A percentile compares a stretch with the other conserved stretches of the same genome.
Evolutionary conservation across 495 filamentous ascomycete genomes (phyloP).

Genomic region (Daldinia bambusicola): DNA sequence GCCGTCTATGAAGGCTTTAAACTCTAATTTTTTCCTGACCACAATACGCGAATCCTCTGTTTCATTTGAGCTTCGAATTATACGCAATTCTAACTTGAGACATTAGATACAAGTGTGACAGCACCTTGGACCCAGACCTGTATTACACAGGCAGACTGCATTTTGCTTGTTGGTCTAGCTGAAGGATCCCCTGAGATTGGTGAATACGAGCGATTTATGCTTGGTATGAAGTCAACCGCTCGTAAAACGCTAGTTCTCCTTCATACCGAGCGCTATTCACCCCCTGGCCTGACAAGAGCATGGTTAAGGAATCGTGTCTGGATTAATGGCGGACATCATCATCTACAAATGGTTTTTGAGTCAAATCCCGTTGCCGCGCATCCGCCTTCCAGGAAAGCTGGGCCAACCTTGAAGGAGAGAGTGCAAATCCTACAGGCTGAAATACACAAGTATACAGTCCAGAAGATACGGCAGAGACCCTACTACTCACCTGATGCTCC

Average conservation of each 20-base stretch:
- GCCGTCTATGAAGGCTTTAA: slow-evolving; percentile 54
- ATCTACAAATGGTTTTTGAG: slow-evolving; percentile 94
- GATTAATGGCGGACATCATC: slow-evolving; percentile 99
- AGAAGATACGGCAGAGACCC: slow-evolving; percentile 83
- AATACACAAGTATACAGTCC: slow-evolving; percentile 95
- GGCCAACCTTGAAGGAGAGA: slow-evolving; percentile 87
- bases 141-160: slow-evolving; percentile 94
- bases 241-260: slow-evolving; percentile 94
- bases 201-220: slow-evolving; percentile 93
- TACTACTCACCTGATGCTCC: slow-evolving; percentile 90
- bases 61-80: slow-evolving; percentile 3
- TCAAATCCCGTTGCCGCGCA: slow-evolving; percentile 80
- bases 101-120: slow-evolving; percentile 86
- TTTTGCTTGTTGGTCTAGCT: slow-evolving; percentile 89
- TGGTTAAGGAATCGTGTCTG: slow-evolving; percentile 96
- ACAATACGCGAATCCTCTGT: slow-evolving; percentile 12
- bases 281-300: slow-evolving; percentile 80
- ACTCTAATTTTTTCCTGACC: slow-evolving; percentile 63
- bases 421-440: slow-evolving; percentile 96
- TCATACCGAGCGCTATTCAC: slow-evolving; percentile 89
- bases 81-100: slow-evolving; percentile 36
- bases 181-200: slow-evolving; percentile 90
- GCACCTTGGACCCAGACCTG: slow-evolving; percentile 98
- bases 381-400: slow-evolving; percentile 78
- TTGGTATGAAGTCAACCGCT: slow-evolving; percentile 97